Percentiles rank a stretch among this genome's conserved stretches.
These are phyloP conservation scores for Furcasterigmium furcatum DNA, from an alignment of 2,329 filamentous ascomycete genomes.

Conservation along the genomic window DNA sequence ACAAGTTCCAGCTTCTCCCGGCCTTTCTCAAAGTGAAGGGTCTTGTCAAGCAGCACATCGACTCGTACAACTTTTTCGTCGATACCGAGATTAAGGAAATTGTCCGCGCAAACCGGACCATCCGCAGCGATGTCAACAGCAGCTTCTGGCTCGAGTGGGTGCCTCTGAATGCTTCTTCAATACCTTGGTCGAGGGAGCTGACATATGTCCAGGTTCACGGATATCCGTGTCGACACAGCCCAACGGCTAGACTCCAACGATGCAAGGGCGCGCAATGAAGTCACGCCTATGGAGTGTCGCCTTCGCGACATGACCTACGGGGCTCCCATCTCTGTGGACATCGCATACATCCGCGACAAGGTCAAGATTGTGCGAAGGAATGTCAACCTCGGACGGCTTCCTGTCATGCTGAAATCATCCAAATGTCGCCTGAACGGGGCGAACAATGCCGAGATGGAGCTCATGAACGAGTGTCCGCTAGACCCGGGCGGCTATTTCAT, in stretches of 20 bases:
- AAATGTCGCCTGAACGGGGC: slow-evolving; percentile 86
- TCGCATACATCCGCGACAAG: slow-evolving; percentile 82
- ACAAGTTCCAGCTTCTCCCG: slow-evolving; percentile 96
- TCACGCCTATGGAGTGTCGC: slow-evolving; percentile 95
- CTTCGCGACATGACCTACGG: slow-evolving; percentile 97
- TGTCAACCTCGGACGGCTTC: slow-evolving; percentile 84
- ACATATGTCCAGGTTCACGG: slow-evolving; percentile 72
- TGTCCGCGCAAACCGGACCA: slow-evolving; percentile 82
- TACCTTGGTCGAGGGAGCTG: too few relatives aligned
- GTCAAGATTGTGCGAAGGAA: slow-evolving; percentile 71
- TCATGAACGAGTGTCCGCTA: slow-evolving; percentile 91
- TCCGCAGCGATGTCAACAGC: slow-evolving; percentile 88
- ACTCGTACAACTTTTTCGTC: slow-evolving; percentile 98
- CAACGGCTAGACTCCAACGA: slow-evolving; percentile 75
- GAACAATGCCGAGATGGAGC: slow-evolving; percentile 82
- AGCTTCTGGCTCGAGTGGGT: slow-evolving; percentile 80
- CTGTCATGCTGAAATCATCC: slow-evolving; percentile 94
- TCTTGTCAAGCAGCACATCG: slow-evolving; percentile 94
- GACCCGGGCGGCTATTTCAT: slow-evolving; percentile 98
- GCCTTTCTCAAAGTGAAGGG: slow-evolving; percentile 99
- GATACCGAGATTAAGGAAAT: slow-evolving; percentile 97
- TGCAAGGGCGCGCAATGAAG: slow-evolving; percentile 64
- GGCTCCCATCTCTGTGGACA: slow-evolving; percentile 89
- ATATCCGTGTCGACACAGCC: slow-evolving; percentile 83
- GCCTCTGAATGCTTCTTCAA: slow-evolving; percentile 16